phyloP scores from a whole-genome alignment of 129 eudicot genomes.

The Chrysanthemum lavandulifolium region DNA sequence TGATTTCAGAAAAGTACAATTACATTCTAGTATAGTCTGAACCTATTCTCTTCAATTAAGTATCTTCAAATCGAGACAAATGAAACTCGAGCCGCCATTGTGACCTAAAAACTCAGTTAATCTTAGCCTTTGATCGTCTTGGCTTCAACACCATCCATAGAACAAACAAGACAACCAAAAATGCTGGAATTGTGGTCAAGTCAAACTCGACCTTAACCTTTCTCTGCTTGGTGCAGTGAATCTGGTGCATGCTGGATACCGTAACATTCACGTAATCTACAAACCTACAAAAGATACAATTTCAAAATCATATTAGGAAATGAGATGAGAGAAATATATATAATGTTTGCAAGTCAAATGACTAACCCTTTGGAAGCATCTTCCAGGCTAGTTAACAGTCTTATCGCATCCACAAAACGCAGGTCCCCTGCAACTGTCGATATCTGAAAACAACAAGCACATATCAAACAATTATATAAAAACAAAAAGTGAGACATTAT shows the following conservation, averaged over 20 bases:
- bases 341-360: not conserved
- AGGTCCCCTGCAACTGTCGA: conserved; percentile 82
- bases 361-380: conserved; percentile 88
- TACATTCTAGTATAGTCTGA: conserved; percentile 25
- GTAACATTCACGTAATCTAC: conserved; percentile 70
- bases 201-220: conserved; percentile 78
- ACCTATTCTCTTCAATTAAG: conserved; percentile 30
- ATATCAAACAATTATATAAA: conserved; percentile 1
- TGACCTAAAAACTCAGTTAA: conserved; percentile 51
- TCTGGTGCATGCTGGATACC: conserved; percentile 67
- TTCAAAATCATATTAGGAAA: conserved; percentile 4
- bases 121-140: conserved; percentile 86
- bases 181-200: conserved; percentile 88
- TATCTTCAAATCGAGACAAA: conserved; percentile 4
- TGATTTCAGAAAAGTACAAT: conserved; percentile 20
- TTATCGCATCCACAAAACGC: conserved; percentile 76
- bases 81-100: not conserved
- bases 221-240: conserved; percentile 87
- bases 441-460: conserved; percentile 42
- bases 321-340: not conserved
- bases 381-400: conserved; percentile 69
- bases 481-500: not conserved
- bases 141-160: conserved; percentile 80
- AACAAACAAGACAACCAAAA: conserved; percentile 53
- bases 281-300: conserved; percentile 44